Conservation (phyloP, 148 eudicot genomes). For the Beta vulgaris region DNA sequence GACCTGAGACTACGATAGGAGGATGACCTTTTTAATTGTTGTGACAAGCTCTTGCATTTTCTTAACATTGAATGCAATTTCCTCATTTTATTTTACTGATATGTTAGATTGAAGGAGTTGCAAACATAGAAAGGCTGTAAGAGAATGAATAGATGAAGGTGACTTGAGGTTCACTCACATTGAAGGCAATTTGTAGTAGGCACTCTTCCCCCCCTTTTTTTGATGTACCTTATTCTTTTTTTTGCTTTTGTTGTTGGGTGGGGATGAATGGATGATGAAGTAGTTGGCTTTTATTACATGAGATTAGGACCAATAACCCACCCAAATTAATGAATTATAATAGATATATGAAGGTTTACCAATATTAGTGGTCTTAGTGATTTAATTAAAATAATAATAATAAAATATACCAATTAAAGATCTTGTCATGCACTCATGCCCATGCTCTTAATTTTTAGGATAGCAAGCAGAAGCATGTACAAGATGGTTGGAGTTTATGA, state of each 20-base stretch:
- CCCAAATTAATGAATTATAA: conserved; percentile 4
- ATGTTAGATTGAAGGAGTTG: neutral
- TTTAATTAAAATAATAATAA: too few relatives aligned
- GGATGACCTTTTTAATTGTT: conserved; percentile 49
- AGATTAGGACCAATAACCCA: conserved; percentile 18
- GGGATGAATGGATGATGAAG: conserved; percentile 10
- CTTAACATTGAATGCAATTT: conserved; percentile 52
- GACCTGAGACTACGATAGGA: conserved; percentile 52
- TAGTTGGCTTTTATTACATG: conserved; percentile 10
- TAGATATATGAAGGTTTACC: too few relatives aligned
- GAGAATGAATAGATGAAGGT: conserved; percentile 3
- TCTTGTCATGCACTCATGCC: too few relatives aligned
- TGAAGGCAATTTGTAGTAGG: conserved; percentile 17
- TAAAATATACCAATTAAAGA: too few relatives aligned
- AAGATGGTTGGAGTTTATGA: too few relatives aligned
- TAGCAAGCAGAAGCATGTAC: too few relatives aligned
- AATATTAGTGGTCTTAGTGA: too few relatives aligned
- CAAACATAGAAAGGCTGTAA: neutral
- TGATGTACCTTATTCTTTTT: neutral
- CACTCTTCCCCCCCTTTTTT: neutral
- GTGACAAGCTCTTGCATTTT: conserved; percentile 72
- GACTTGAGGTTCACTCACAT: conserved; percentile 26
- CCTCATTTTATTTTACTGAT: conserved; percentile 40
- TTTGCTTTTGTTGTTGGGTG: neutral
- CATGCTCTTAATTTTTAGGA: too few relatives aligned